Base-by-base conservation (phyloP, 805 yeast genomes). In the Myxozyma lipomycoides region DNA sequence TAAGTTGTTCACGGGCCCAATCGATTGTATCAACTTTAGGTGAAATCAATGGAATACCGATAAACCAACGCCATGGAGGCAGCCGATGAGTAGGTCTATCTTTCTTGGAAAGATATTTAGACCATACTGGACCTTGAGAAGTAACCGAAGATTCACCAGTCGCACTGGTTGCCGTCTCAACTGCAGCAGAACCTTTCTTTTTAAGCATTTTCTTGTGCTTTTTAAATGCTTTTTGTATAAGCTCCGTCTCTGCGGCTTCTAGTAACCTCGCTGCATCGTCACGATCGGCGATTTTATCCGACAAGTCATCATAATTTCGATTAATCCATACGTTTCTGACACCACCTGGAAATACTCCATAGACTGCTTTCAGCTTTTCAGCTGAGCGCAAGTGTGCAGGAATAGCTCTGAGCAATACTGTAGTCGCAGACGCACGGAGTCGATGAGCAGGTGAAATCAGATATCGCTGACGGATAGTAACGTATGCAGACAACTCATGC, bases 1-100 rank as follows among this genome's bases (percentile, higher is more conserved):
- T 83, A 46, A 90, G 68, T 59, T 77, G 77, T 54, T 81, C 81
- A 42, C 79, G 74, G 52, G 85, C 82, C 65, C 88, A 85, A 44
- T 83, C 78, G 62, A 91, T 78, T 24, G 96, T 84, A 61, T 84
- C 83, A 48, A 90, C 96, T 70, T 89, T 89, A 67, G 84, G 70
- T 45, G 93, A 87, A 59, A 81, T 70, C 4, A 82, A 70, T 47
- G 79, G 82, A 9, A 76, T 70, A 12, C 40, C 52, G 5, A 61
- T 43, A 1, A 50, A 36, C 43, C 56, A 35, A 1, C 45, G 40
- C 25, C 45, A 36, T 10, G 18, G 24, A 19, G 51, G 62, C 56
- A 84, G 71, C 56, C 75, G 78, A 64, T 84, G 87, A 35, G 81
- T 80, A 38, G 95, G 95, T 61, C 86, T 74, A 67, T 86, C 85